Percentiles rank a stretch among this genome's conserved stretches.
These are phyloP conservation scores for Nakazawaea anatomiae DNA, from an alignment of 805 yeast species.

Conservation along the genomic window DNA sequence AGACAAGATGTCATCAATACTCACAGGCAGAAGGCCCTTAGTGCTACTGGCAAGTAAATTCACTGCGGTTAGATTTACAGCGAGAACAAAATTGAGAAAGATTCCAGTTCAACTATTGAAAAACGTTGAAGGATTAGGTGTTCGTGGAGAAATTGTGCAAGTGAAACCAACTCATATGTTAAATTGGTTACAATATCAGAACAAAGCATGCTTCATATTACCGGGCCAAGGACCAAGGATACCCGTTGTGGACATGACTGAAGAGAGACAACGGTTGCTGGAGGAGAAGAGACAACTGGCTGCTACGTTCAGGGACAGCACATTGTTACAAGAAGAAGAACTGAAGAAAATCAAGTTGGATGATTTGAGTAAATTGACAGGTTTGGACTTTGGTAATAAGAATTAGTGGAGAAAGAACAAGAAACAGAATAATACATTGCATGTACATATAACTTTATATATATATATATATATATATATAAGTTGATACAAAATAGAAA, in stretches of 20 bases:
- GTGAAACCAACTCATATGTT: slow-evolving; percentile 84
- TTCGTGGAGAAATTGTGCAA: slow-evolving; percentile 62
- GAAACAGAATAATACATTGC: too few species aligned
- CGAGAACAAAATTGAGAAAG: slow-evolving; percentile 45
- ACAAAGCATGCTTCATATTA: slow-evolving; percentile 70
- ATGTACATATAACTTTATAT: background rate
- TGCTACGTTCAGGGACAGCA: slow-evolving; percentile 24
- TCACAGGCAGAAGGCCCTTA: background rate
- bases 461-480: background rate
- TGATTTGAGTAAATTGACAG: slow-evolving; percentile 21
- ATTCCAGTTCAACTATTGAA: slow-evolving; percentile 71
- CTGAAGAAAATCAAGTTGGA: slow-evolving; percentile 28
- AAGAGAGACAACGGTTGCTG: background rate
- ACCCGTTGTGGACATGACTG: slow-evolving; percentile 20
- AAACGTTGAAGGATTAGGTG: slow-evolving; percentile 60
- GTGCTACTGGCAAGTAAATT: background rate
- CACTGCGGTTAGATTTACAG: slow-evolving; percentile 34
- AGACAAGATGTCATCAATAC: background rate
- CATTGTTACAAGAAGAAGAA: slow-evolving; percentile 22
- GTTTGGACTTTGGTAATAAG: slow-evolving; percentile 16
- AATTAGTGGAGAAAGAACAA: background rate
- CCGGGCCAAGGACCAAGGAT: slow-evolving; percentile 25
- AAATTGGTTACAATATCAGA: slow-evolving; percentile 60
- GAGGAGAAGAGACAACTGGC: slow-evolving; percentile 31
- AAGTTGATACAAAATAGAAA: too few species aligned